A percentile compares a stretch with the other conserved stretches of the same genome.
Evolutionary conservation across 345 rosid genomes (phyloP).

Genomic region (Bruguiera sexangula): DNA sequence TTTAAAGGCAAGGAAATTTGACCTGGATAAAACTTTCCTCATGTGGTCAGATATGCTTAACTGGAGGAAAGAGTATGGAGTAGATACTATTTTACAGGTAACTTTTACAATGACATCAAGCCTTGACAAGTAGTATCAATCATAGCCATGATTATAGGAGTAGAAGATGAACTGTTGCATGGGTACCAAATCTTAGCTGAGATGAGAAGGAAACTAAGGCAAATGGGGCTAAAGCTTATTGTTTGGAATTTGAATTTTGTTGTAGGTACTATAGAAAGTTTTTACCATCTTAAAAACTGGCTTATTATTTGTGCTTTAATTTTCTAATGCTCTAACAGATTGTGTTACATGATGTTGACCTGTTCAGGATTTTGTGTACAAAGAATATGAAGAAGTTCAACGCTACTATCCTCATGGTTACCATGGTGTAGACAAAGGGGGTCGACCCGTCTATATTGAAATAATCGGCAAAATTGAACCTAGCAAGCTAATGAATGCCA

Average conservation of each 20-base stretch:
- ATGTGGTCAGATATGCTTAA: conserved; percentile 97
- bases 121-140: conserved; percentile 4
- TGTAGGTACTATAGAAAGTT: conserved; percentile 12
- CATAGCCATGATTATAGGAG: not conserved
- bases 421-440: conserved; percentile 90
- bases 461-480: conserved; percentile 81
- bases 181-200: conserved; percentile 7
- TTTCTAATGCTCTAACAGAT: conserved; percentile 9
- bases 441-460: conserved; percentile 88
- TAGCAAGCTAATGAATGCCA: conserved; percentile 64
- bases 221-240: not conserved
- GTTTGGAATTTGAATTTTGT: conserved; percentile 4
- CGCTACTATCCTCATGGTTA: conserved; percentile 87
- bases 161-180: conserved; percentile 15
- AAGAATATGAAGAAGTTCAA: conserved; percentile 74
- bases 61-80: conserved; percentile 79
- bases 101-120: not conserved
- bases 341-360: conserved; percentile 8
- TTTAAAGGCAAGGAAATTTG: conserved; percentile 61
- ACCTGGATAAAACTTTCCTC: conserved; percentile 62
- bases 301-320: not conserved
- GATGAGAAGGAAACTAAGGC: not conserved
- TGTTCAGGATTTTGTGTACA: conserved; percentile 76
- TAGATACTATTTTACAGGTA: conserved; percentile 81
- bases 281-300: not conserved